These are phyloP conservation scores for Erysimum pusillum DNA, from an alignment of 441 rosid genomes.

Conservation along the genomic window DNA sequence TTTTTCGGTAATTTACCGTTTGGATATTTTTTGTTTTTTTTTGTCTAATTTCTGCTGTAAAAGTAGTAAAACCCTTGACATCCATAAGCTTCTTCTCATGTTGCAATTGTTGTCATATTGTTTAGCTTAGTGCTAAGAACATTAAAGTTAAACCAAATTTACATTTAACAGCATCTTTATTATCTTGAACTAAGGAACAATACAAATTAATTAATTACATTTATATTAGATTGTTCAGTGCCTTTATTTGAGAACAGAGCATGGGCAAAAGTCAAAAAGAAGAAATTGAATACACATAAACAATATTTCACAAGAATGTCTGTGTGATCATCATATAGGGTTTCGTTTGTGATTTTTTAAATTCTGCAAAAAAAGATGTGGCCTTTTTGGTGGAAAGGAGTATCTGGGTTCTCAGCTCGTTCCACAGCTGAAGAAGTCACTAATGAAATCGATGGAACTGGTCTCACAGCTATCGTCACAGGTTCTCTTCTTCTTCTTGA, in stretches of 20 bases:
- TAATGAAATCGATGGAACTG: slow-evolving; percentile 60
- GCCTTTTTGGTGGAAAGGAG: slow-evolving; percentile 61
- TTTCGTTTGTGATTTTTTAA: slow-evolving; percentile 14
- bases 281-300: not conserved
- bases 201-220: not conserved
- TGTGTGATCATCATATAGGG: slow-evolving; percentile 29
- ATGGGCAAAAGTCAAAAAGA: not conserved
- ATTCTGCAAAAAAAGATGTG: slow-evolving; percentile 52
- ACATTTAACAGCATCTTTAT: not conserved
- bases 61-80: slow-evolving; percentile 34
- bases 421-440: slow-evolving; percentile 70
- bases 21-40: slow-evolving; percentile 15
- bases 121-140: not conserved
- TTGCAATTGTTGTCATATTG: not conserved
- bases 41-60: slow-evolving; percentile 24
- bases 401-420: slow-evolving; percentile 64
- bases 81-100: slow-evolving; percentile 11
- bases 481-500: slow-evolving; percentile 44
- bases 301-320: not conserved
- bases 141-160: not conserved
- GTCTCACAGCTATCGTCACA: slow-evolving; percentile 67
- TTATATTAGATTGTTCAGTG: too few relatives aligned
- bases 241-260: slow-evolving; percentile 14
- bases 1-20: slow-evolving; percentile 28
- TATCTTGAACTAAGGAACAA: not conserved